phyloP scores from a whole-genome alignment of 441 rosid genomes.

The Gossypium davidsonii region DNA sequence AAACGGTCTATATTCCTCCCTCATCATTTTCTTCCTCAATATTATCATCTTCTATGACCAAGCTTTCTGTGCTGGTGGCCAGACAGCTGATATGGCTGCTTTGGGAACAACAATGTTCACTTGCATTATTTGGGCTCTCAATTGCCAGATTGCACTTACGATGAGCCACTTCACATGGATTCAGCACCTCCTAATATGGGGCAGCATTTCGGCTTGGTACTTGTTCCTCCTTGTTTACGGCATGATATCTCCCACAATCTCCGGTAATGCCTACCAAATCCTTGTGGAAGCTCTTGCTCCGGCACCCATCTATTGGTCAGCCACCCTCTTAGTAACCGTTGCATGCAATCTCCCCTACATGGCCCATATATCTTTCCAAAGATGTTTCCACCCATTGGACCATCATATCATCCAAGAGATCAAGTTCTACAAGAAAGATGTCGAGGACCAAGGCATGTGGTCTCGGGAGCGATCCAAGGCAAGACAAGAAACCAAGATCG shows the following conservation, averaged over 20 bases:
- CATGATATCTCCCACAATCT: conserved; percentile 58
- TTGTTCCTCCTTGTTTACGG: conserved; percentile 78
- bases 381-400: conserved; percentile 83
- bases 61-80: conserved; percentile 71
- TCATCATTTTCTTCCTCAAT: conserved; percentile 70
- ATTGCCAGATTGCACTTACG: conserved; percentile 86
- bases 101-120: conserved; percentile 95
- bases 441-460: conserved; percentile 84
- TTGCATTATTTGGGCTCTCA: conserved; percentile 86
- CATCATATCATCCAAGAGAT: conserved; percentile 99
- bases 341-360: conserved; percentile 72
- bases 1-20: conserved; percentile 76
- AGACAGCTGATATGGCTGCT: conserved; percentile 88
- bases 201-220: conserved; percentile 81
- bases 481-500: conserved; percentile 90
- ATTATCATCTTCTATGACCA: conserved; percentile 59
- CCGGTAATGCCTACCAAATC: conserved; percentile 66
- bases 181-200: conserved; percentile 90
- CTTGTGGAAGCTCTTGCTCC: conserved; percentile 87
- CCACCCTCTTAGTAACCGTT: conserved; percentile 65
- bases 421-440: conserved; percentile 74
- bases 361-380: conserved; percentile 69
- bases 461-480: conserved; percentile 80
- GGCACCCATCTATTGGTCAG: conserved; percentile 71
- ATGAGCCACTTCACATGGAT: conserved; percentile 99